Conservation (phyloP, 2,329 filamentous ascomycete species). For the Raffaelea arxii region DNA sequence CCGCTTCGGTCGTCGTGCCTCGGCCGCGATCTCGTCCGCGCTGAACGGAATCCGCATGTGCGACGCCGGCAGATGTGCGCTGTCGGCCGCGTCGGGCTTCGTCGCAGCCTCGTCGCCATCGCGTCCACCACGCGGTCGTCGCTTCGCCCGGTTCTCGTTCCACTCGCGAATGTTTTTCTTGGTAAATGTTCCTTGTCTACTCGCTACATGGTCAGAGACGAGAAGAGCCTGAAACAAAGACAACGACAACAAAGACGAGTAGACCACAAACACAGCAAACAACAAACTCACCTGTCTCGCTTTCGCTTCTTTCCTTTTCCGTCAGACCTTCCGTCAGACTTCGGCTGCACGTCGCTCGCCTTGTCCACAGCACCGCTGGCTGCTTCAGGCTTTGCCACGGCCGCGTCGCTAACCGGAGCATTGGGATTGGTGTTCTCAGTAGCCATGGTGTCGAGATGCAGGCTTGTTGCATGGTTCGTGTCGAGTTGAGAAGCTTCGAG, state of each 20-base stretch:
- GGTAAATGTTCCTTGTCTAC: not conserved
- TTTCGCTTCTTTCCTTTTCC: not conserved
- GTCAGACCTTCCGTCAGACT: not conserved
- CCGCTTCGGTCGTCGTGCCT: constrained; percentile 76
- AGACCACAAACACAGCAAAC: too few relatives aligned
- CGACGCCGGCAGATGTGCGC: constrained; percentile 23
- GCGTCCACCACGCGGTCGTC: constrained; percentile 1
- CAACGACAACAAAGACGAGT: not conserved
- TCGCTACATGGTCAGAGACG: not conserved
- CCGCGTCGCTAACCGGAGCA: too few relatives aligned
- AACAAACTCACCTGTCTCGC: not conserved
- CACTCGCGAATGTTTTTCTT: not conserved
- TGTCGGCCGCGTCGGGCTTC: constrained; percentile 16
- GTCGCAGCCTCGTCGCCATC: not conserved
- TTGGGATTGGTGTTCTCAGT: not conserved
- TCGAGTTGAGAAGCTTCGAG: not conserved
- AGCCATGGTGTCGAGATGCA: not conserved
- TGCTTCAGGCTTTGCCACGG: not conserved
- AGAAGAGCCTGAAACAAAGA: not conserved
- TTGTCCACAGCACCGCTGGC: not conserved
- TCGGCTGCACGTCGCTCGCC: not conserved
- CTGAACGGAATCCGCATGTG: constrained; percentile 48
- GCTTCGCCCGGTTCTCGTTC: constrained; percentile 2
- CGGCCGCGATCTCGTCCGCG: constrained; percentile 77
- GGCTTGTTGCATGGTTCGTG: not conserved